Conservation (phyloP, 495 filamentous ascomycete species). For the Neurospora sp. region DNA sequence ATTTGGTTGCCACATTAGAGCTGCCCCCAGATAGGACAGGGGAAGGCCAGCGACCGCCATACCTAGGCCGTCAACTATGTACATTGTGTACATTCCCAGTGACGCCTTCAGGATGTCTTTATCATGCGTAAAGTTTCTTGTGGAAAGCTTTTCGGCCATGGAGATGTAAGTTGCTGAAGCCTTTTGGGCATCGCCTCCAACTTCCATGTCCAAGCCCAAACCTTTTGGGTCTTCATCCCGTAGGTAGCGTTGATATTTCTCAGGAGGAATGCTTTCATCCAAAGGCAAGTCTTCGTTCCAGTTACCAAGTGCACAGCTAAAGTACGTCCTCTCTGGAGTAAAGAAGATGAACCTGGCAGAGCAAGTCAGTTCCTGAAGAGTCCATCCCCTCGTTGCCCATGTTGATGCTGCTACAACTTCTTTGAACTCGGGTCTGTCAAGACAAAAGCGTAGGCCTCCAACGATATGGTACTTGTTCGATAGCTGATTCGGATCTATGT, state of each 20-base stretch:
- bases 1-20: not conserved
- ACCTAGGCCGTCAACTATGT: not conserved
- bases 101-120: not conserved
- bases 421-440: not conserved
- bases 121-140: not conserved
- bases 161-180: not conserved
- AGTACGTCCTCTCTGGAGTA: not conserved
- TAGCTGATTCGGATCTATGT: not conserved
- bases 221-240: not conserved
- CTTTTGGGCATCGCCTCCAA: not conserved
- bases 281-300: not conserved
- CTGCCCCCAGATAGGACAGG: not conserved
- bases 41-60: not conserved
- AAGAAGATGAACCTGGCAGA: not conserved
- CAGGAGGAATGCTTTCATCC: not conserved
- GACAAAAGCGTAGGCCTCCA: not conserved
- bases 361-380: not conserved
- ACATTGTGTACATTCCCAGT: not conserved
- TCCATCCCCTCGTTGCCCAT: not conserved
- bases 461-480: not conserved
- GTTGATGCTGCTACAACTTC: not conserved
- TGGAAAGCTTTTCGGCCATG: not conserved
- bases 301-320: not conserved
- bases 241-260: not conserved
- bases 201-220: not conserved